Evolutionary conservation across 2,329 filamentous ascomycete species (phyloP).

Genomic region (Colletotrichum incanum): DNA sequence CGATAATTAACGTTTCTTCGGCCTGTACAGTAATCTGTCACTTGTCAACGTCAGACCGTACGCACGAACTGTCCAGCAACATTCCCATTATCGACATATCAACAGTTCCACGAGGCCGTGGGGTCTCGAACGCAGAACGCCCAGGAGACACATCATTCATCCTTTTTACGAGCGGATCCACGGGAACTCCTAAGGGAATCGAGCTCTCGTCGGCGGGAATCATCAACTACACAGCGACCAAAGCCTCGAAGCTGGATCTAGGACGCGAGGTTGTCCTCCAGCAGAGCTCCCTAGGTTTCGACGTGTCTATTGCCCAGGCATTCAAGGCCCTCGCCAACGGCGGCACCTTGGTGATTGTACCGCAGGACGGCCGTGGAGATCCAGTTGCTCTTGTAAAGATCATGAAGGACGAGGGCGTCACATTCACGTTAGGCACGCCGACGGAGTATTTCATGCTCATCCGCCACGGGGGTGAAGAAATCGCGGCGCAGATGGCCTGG

Average conservation of each 20-base stretch:
- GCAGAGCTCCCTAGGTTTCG: slow-evolving; percentile 58
- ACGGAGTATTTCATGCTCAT: slow-evolving; percentile 58
- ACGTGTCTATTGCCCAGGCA: slow-evolving; percentile 57
- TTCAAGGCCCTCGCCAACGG: slow-evolving; percentile 55
- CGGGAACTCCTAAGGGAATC: slow-evolving; percentile 60
- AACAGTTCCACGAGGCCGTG: too few relatives aligned
- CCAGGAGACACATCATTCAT: slow-evolving; percentile 49
- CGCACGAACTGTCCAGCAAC: neutral
- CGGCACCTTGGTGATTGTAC: slow-evolving; percentile 54
- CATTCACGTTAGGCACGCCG: slow-evolving; percentile 56
- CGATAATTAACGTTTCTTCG: slow-evolving; percentile 50
- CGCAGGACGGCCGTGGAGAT: slow-evolving; percentile 51
- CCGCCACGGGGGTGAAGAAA: slow-evolving; percentile 40
- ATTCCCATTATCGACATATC: too few relatives aligned
- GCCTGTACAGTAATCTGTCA: slow-evolving; percentile 47
- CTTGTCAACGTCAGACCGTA: slow-evolving; percentile 21
- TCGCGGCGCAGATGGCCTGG: slow-evolving; percentile 43
- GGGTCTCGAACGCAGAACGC: slow-evolving; percentile 10
- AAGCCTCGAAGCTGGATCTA: slow-evolving; percentile 21
- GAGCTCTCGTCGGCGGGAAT: slow-evolving; percentile 51
- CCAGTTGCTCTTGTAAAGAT: slow-evolving; percentile 53
- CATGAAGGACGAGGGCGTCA: slow-evolving; percentile 54
- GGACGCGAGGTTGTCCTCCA: slow-evolving; percentile 56
- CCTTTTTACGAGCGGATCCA: slow-evolving; percentile 53
- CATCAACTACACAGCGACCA: slow-evolving; percentile 47